phyloP scores from a whole-genome alignment of 129 eudicot species.

The Saussurea involucrata region DNA sequence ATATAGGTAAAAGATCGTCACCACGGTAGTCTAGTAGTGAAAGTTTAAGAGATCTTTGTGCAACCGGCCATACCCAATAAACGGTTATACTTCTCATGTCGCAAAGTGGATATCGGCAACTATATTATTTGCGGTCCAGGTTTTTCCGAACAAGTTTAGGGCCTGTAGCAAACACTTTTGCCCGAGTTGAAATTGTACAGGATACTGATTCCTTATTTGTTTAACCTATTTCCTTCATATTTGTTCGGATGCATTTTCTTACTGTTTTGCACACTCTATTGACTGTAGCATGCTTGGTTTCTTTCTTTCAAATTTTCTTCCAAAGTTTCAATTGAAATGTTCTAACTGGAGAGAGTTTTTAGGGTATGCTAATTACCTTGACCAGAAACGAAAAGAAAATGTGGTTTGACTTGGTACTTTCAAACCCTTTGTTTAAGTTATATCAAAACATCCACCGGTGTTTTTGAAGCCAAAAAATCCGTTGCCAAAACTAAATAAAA shows the following conservation, averaged over 20 bases:
- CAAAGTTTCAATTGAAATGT: too few relatives aligned
- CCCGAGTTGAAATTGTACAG: constrained; percentile 18
- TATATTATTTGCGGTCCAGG: neutral
- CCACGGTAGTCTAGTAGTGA: neutral
- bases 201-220: constrained; percentile 1
- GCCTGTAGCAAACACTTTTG: neutral
- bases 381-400: too few relatives aligned
- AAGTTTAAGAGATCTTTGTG: neutral
- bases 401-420: too few relatives aligned
- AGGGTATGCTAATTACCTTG: too few relatives aligned
- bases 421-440: too few relatives aligned
- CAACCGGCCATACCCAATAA: neutral
- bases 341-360: too few relatives aligned
- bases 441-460: too few relatives aligned
- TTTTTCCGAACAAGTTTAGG: constrained; percentile 19
- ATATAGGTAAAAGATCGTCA: neutral
- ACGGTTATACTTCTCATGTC: neutral
- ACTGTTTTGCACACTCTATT: neutral
- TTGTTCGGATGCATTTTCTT: neutral
- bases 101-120: neutral
- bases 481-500: too few relatives aligned
- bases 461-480: too few relatives aligned
- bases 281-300: neutral
- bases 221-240: neutral
- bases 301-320: neutral